Evolutionary conservation across 306 rosid species (phyloP).

Genomic region (Quillaja saponaria): DNA sequence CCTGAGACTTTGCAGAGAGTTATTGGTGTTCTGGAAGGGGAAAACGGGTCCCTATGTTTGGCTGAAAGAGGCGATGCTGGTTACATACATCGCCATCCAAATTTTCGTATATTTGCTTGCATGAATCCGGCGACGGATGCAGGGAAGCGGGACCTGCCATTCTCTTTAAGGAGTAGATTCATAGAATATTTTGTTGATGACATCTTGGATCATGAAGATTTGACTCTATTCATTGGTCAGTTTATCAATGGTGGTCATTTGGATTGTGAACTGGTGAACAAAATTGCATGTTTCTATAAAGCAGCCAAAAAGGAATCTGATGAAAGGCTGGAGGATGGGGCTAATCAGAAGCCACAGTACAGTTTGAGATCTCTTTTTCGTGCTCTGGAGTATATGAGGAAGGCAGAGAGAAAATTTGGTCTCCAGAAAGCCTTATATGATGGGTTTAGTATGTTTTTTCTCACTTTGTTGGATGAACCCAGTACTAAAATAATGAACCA

Average conservation of each 20-base stretch:
- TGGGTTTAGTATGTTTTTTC: conserved; percentile 90
- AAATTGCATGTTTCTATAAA: conserved; percentile 69
- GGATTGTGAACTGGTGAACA: conserved; percentile 41
- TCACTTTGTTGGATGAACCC: conserved; percentile 66
- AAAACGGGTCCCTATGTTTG: conserved; percentile 73
- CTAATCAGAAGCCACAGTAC: conserved; percentile 88
- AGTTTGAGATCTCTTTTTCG: conserved; percentile 96
- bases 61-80: conserved; percentile 90
- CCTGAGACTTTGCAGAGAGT: conserved; percentile 93
- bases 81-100: conserved; percentile 74
- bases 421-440: conserved; percentile 72
- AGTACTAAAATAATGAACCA: conserved; percentile 68
- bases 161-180: conserved; percentile 84
- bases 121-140: conserved; percentile 99
- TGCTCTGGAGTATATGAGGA: conserved; percentile 73
- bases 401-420: conserved; percentile 60
- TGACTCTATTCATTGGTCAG: conserved; percentile 56
- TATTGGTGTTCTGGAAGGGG: conserved; percentile 90
- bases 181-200: conserved; percentile 92
- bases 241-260: conserved; percentile 44
- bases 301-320: conserved; percentile 67
- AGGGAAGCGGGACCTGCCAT: conserved; percentile 89
- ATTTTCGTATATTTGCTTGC: conserved; percentile 91
- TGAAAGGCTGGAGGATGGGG: conserved; percentile 91
- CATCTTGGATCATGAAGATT: conserved; percentile 73